Evolutionary conservation across 2,329 filamentous ascomycete species (phyloP), one percentile per base, ranked within the genome.

Genomic region (Lithohypha guttulata): DNA sequence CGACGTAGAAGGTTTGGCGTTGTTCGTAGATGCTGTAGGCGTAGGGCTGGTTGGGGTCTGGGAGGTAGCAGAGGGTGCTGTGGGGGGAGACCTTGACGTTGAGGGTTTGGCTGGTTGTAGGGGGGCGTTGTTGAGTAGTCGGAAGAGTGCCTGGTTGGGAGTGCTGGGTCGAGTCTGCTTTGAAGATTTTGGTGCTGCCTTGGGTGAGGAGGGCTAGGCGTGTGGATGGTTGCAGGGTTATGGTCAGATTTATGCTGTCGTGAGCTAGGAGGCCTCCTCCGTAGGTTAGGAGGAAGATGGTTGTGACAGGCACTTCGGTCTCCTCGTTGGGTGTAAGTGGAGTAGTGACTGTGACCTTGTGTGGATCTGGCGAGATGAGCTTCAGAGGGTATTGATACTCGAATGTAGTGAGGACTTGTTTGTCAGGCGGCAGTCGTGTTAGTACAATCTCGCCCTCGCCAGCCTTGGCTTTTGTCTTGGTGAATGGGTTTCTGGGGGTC

Each of bases 131-230:
- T 4, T 31, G 27, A 14, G 19, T 6, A 19, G 35, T 6, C 9
- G 23, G 7, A 14, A 7, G n/a, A 14, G 17, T 20, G 23, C 7
- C 9, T 10, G 33, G 6, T 9, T 49, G 34, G 19, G 49, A 42
- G 2, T 41, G 39, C 22, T 40, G 40, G 9, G 41, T 26, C n/a
- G 33, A 73, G 59, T 29, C 13, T 11, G 85, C 82, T 57, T 91
- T 93, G 72, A 94, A 96, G 52, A 98, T 78, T 64, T 96, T 98
- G 44, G 91, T 96, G 61, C 86, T 85, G 37, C 89, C 89, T 65
- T 78, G 74, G 0, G 68, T 70, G n/a, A 64, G 63, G 21, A 67
- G 76, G 6, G 74, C 63, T 39, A 95, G 72, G 44, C 77, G 79
- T 3, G 84, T 79, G 2, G 65, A 62, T 2, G 68, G 51, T 8